A percentile compares a stretch with the other conserved stretches of the same genome.
Conservation (phyloP, 805 yeast species). For the Teunomyces gatunensis region DNA sequence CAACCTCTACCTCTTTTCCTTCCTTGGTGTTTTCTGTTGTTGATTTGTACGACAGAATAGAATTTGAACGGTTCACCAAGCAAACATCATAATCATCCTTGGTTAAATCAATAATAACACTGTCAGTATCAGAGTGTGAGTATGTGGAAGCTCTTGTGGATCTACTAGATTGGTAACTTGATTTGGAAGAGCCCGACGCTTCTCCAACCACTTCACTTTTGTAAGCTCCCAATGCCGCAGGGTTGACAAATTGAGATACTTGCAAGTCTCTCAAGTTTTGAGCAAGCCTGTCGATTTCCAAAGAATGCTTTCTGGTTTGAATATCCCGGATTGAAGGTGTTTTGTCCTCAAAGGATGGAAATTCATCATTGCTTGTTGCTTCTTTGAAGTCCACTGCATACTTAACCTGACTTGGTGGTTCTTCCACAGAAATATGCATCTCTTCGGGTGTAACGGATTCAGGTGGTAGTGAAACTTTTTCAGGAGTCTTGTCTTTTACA, state of each 20-base stretch:
- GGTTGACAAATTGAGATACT: conserved; percentile 4
- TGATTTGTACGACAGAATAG: conserved; percentile 37
- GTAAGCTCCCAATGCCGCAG: neutral
- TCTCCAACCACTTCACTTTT: conserved; percentile 1
- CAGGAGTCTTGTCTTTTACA: neutral
- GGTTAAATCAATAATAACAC: conserved; percentile 42
- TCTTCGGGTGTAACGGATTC: conserved; percentile 4
- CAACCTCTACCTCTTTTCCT: conserved; percentile 43
- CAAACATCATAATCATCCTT: conserved; percentile 39
- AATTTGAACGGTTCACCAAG: conserved; percentile 33
- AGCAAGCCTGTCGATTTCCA: conserved; percentile 7
- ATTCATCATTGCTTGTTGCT: conserved; percentile 4
- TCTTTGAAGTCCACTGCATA: conserved; percentile 44
- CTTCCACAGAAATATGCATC: conserved; percentile 28
- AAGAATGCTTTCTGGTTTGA: conserved; percentile 4
- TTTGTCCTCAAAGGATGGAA: conserved; percentile 5
- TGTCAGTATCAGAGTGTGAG: conserved; percentile 31
- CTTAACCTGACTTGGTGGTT: conserved; percentile 35
- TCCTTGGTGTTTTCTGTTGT: conserved; percentile 36
- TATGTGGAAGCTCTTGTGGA: conserved; percentile 27
- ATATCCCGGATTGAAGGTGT: conserved; percentile 12
- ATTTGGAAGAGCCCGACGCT: conserved; percentile 11
- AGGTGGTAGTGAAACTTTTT: neutral
- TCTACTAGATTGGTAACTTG: conserved; percentile 32
- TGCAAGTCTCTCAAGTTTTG: conserved; percentile 9